phyloP scores from a whole-genome alignment of 2,329 filamentous ascomycete species.

The Celoporthe dispersa region DNA sequence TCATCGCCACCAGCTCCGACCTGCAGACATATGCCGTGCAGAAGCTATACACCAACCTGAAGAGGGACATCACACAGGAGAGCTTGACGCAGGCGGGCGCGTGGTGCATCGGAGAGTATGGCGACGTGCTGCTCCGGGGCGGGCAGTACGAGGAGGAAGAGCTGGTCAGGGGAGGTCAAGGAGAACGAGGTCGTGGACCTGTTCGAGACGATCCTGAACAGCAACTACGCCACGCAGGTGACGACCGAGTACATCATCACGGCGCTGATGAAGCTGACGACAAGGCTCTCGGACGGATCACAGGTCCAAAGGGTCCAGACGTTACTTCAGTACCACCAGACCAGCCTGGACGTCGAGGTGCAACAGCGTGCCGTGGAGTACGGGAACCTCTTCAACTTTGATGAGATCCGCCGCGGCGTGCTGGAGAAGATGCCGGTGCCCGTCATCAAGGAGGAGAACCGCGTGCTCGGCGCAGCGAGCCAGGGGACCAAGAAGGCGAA shows the following conservation, averaged over 20 bases:
- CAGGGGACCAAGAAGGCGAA: conserved; percentile 71
- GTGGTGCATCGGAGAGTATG: conserved; percentile 98
- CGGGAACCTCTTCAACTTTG: conserved; percentile 88
- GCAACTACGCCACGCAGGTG: conserved; percentile 88
- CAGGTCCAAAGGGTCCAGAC: conserved; percentile 85
- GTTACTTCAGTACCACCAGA: conserved; percentile 76
- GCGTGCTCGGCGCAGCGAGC: conserved; percentile 79
- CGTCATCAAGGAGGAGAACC: conserved; percentile 93
- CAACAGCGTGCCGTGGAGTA: conserved; percentile 97
- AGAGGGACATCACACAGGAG: conserved; percentile 97
- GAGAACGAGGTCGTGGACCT: conserved; percentile 91
- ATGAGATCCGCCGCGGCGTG: conserved; percentile 85
- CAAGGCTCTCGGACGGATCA: conserved; percentile 78
- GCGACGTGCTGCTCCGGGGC: conserved; percentile 84
- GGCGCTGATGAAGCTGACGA: conserved; percentile 91
- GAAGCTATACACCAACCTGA: conserved; percentile 87
- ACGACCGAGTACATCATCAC: conserved; percentile 96
- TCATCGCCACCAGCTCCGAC: conserved; percentile 93
- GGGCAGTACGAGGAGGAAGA: conserved; percentile 96
- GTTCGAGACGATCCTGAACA: conserved; percentile 91
- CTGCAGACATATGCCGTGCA: conserved; percentile 96
- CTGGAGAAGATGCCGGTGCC: conserved; percentile 97
- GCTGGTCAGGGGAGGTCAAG: conserved; percentile 75
- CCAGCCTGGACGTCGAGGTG: conserved; percentile 91
- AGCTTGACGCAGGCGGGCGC: conserved; percentile 89